Conservation (phyloP, 2,329 filamentous ascomycete genomes). For the Beauveria sp. region DNA sequence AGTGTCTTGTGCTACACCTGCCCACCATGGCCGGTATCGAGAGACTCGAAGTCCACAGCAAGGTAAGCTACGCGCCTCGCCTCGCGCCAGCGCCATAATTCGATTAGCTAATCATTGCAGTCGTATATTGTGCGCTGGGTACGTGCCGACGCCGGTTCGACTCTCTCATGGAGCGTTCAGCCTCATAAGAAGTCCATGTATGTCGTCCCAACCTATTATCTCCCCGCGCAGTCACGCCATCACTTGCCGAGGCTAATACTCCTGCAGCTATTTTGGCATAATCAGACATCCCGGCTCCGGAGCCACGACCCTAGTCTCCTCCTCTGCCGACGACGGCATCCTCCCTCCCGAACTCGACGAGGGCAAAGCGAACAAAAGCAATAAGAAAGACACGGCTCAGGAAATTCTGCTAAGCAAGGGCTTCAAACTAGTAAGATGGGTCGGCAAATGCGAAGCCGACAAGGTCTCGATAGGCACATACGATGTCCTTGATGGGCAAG, state of each 20-base stretch:
- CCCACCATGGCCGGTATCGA: conserved; percentile 82
- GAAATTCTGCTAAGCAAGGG: conserved; percentile 59
- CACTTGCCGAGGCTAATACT: conserved; percentile 8
- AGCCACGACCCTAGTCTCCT: conserved; percentile 37
- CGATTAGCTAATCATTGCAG: conserved; percentile 39
- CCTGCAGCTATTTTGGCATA: conserved; percentile 76
- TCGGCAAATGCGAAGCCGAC: conserved; percentile 92
- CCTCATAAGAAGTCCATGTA: conserved; percentile 96
- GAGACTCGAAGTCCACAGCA: conserved; percentile 94
- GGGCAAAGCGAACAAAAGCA: conserved; percentile 39
- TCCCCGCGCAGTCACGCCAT: conserved; percentile 14
- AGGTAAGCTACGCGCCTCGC: conserved; percentile 46
- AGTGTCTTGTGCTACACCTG: background rate
- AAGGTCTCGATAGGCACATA: conserved; percentile 87
- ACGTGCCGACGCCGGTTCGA: conserved; percentile 80
- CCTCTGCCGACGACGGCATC: conserved; percentile 34
- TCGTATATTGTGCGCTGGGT: conserved; percentile 98
- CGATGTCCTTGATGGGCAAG: conserved; percentile 65
- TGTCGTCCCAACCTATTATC: conserved; percentile 16
- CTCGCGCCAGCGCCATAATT: background rate
- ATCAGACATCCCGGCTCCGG: conserved; percentile 89
- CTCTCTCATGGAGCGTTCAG: conserved; percentile 95
- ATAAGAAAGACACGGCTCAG: conserved; percentile 54
- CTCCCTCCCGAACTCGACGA: conserved; percentile 34
- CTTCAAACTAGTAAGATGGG: conserved; percentile 70